Evolutionary conservation across 78 protist genomes (phyloP).

Genomic region (Cyanophora paradoxa): DNA sequence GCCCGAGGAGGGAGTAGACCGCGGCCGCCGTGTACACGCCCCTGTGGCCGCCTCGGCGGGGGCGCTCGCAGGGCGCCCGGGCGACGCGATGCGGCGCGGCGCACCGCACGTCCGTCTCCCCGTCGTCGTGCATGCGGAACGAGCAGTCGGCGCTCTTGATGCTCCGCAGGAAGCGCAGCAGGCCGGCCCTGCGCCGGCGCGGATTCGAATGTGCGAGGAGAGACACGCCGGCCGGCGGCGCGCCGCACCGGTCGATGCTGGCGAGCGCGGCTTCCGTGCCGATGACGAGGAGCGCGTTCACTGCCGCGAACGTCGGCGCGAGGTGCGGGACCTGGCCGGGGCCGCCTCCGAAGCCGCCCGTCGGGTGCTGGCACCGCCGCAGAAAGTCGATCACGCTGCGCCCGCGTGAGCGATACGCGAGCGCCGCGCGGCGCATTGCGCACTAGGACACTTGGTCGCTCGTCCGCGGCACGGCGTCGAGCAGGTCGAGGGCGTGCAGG

Average conservation of each 20-base stretch:
- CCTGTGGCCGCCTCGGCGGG: not conserved
- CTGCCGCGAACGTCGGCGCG: slow-evolving; percentile 96
- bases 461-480: not conserved
- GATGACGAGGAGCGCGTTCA: slow-evolving; percentile 47
- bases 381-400: slow-evolving; percentile 11
- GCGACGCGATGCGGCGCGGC: too few relatives aligned
- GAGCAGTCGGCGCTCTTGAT: slow-evolving; percentile 44
- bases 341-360: slow-evolving; percentile 72
- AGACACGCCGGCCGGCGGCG: not conserved
- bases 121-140: slow-evolving; percentile 75
- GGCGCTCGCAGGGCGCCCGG: too few relatives aligned
- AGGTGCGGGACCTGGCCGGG: slow-evolving; percentile 77
- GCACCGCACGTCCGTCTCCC: slow-evolving; percentile 71
- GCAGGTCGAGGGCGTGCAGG: slow-evolving; percentile 58
- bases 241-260: slow-evolving; percentile 40
- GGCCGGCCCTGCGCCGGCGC: slow-evolving; percentile 18
- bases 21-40: not conserved
- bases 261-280: slow-evolving; percentile 52
- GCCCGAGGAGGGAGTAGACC: too few relatives aligned
- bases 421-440: too few relatives aligned
- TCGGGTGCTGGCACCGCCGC: slow-evolving; percentile 24
- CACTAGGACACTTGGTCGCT: not conserved
- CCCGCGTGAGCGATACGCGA: not conserved
- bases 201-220: too few relatives aligned
- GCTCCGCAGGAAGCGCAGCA: slow-evolving; percentile 14